Evolutionary conservation across 805 yeast genomes (phyloP).

Genomic region (Kazachstania viticola): DNA sequence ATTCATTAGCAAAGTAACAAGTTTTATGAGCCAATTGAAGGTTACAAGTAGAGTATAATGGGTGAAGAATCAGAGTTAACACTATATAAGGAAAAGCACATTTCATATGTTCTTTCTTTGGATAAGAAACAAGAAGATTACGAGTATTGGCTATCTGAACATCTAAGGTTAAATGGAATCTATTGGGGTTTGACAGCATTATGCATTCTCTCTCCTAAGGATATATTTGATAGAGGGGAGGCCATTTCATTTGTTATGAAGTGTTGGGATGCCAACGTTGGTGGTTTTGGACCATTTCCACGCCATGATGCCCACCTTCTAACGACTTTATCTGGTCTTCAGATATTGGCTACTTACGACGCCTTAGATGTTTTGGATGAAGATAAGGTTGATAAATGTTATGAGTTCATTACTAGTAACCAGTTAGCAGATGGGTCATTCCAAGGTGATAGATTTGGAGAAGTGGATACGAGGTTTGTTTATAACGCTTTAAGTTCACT

Average conservation of each 20-base stretch:
- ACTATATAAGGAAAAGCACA: conserved; percentile 38
- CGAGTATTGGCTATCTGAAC: conserved; percentile 85
- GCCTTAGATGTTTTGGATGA: conserved; percentile 35
- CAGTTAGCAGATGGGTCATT: conserved; percentile 54
- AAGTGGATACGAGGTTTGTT: conserved; percentile 83
- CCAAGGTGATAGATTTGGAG: conserved; percentile 86
- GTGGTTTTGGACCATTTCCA: conserved; percentile 88
- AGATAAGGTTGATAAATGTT: conserved; percentile 24
- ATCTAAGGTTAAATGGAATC: conserved; percentile 78
- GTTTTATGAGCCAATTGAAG: too few species aligned
- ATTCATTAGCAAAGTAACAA: too few species aligned
- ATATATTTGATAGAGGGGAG: conserved; percentile 47
- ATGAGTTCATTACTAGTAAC: conserved; percentile 28
- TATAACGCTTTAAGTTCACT: conserved; percentile 71
- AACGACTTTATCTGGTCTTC: conserved; percentile 79
- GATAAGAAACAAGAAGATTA: conserved; percentile 46
- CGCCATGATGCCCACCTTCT: conserved; percentile 80
- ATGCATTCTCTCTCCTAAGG: conserved; percentile 42
- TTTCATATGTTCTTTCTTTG: conserved; percentile 42
- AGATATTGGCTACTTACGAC: conserved; percentile 59
- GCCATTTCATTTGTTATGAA: conserved; percentile 56
- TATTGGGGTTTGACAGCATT: conserved; percentile 92
- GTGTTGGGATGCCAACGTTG: conserved; percentile 48
- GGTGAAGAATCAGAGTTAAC: too few species aligned
- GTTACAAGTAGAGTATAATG: too few species aligned